Conservation (phyloP, 2,329 filamentous ascomycete species). For the Colletotrichum endophyticum region DNA sequence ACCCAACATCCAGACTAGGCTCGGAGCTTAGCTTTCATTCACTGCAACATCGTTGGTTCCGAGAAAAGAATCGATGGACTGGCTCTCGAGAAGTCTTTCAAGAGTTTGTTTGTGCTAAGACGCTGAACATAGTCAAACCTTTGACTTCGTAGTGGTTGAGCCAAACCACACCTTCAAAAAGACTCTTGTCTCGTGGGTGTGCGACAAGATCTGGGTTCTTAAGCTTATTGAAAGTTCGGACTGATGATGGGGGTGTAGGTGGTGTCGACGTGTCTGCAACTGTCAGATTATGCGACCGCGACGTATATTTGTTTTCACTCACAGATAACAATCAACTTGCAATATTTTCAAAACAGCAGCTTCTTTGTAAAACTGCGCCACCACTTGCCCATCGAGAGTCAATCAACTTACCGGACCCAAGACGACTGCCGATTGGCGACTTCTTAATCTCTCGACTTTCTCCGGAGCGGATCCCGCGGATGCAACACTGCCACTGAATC, state of each 20-base stretch:
- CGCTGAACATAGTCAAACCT: neutral
- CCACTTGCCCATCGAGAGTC: accelerated
- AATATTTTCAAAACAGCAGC: neutral
- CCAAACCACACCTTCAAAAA: neutral
- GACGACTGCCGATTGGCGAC: neutral
- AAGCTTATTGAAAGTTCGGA: neutral
- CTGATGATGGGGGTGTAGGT: neutral
- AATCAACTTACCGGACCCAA: neutral
- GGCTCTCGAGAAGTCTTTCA: neutral
- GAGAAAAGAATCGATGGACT: accelerated
- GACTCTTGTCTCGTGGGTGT: neutral
- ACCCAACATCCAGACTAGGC: accelerated
- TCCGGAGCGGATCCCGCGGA: neutral
- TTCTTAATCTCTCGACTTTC: neutral
- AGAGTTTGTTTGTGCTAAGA: neutral
- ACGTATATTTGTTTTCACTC: neutral
- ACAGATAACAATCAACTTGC: neutral
- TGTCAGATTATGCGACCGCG: neutral
- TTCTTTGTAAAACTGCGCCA: neutral
- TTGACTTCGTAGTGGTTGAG: neutral
- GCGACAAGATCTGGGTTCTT: neutral
- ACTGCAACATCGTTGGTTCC: neutral
- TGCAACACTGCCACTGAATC: neutral
- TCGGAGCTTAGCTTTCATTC: neutral
- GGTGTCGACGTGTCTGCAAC: neutral